These are phyloP conservation scores for Euphorbia celastroides DNA, from an alignment of 441 rosid genomes.

Conservation along the genomic window DNA sequence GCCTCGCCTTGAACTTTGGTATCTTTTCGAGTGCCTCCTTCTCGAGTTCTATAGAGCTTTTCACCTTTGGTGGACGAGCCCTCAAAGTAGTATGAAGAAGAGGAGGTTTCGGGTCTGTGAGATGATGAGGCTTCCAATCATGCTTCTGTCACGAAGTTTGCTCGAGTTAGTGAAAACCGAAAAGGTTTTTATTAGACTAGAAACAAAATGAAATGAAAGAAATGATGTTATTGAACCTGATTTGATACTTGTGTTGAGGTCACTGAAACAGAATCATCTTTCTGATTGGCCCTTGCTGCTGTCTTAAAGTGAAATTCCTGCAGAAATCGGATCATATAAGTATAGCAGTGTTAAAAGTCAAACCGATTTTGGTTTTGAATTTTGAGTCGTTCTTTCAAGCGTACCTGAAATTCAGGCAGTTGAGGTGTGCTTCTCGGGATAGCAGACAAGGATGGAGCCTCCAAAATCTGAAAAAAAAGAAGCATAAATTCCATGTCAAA, in stretches of 20 bases:
- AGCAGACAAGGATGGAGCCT: conserved; percentile 59
- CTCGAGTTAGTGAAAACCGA: background rate
- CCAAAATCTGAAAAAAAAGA: conserved; percentile 57
- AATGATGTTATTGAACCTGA: conserved; percentile 40
- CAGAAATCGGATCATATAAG: conserved; percentile 17
- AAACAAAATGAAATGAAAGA: background rate
- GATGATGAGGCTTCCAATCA: conserved; percentile 47
- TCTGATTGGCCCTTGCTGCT: conserved; percentile 66
- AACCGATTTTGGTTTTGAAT: background rate
- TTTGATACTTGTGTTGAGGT: conserved; percentile 66
- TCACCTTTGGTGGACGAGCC: conserved; percentile 59
- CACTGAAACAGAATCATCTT: conserved; percentile 73
- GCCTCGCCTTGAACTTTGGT: conserved; percentile 93
- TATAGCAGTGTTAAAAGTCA: background rate
- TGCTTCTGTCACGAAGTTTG: conserved; percentile 34
- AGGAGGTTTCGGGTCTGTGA: conserved; percentile 80
- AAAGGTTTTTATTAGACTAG: conserved; percentile 4
- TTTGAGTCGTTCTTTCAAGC: background rate
- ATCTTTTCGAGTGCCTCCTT: conserved; percentile 82
- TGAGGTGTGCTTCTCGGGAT: conserved; percentile 67
- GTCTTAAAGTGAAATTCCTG: conserved; percentile 93
- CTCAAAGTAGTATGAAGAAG: conserved; percentile 53
- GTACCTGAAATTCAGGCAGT: conserved; percentile 80
- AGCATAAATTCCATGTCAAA: background rate
- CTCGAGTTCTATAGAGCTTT: conserved; percentile 78